phyloP scores from a whole-genome alignment of 2,329 filamentous ascomycete species.

The Clarireedia monteithiana region DNA sequence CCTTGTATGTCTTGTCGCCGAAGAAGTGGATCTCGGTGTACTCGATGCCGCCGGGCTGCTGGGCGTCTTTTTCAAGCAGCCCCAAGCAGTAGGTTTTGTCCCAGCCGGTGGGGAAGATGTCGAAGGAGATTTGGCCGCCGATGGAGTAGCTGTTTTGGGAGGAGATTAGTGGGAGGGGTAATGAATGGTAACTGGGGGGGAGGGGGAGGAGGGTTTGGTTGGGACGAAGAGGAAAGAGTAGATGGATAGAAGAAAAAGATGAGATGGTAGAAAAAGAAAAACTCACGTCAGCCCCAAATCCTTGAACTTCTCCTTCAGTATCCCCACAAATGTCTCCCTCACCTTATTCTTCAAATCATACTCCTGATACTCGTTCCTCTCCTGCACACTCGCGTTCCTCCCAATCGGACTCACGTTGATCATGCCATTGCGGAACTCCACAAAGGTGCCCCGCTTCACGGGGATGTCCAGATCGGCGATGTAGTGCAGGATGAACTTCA shows the following conservation, averaged over 20 bases:
- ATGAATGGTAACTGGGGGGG: not conserved
- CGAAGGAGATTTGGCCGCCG: constrained; percentile 95
- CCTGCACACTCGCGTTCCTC: constrained; percentile 72
- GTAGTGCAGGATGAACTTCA: constrained; percentile 71
- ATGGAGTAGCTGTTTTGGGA: constrained; percentile 65
- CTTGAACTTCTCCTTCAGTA: constrained; percentile 71
- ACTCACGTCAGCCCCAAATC: constrained; percentile 78
- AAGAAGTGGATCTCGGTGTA: constrained; percentile 96
- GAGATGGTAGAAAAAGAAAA: not conserved
- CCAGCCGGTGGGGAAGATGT: constrained; percentile 95
- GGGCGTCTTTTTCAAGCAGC: constrained; percentile 76
- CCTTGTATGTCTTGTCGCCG: constrained; percentile 86
- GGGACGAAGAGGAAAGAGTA: not conserved
- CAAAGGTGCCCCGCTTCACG: constrained; percentile 74
- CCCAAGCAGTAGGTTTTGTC: constrained; percentile 96
- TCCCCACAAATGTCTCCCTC: constrained; percentile 66
- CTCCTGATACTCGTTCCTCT: constrained; percentile 74
- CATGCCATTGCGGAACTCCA: constrained; percentile 90
- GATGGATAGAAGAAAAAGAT: not conserved
- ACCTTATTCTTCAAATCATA: constrained; percentile 76
- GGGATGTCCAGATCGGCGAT: constrained; percentile 78
- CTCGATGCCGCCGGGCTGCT: constrained; percentile 58
- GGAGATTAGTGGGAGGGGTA: not conserved
- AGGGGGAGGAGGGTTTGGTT: not conserved
- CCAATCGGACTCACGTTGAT: constrained; percentile 79